Evolutionary conservation across 148 eudicot species (phyloP), one percentile per base, ranked within the genome.

Genomic region (Fagopyrum homotropicum): DNA sequence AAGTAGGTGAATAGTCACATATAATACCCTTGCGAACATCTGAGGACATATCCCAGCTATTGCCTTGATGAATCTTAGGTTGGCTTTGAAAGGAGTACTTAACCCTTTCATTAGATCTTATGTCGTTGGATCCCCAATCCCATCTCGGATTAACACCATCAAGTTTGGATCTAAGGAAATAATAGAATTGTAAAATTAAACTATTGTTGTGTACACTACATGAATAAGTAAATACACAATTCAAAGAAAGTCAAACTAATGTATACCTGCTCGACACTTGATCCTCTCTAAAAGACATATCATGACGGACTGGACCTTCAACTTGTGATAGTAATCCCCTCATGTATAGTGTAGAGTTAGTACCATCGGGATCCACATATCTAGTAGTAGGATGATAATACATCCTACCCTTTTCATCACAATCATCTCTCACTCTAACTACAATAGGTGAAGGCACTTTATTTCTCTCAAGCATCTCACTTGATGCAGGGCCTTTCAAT

Each of bases 211-310:
- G 14, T 35, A 73, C 70, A 75, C 17, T 56, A 14, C 2, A 70
- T 6, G 17, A 4, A 73, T 54, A 22, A 74, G 14, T 72, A 60
- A 80, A 43, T 14, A 48, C 10, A 17, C 16, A 57, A 35, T 5
- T 52, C 59, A 30, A 77, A 71, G 19, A 55, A 54, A 45, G 69
- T 64, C 26, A 17, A 5, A 52, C 35, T 52, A 69, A 54, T 22
- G 6, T 22, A 61, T 82, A 85, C 88, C 85, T 85, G 83, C 19
- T 75, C n/a, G 77, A 84, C 45, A 60, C 45, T 60, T 75, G 79
- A 30, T 72, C 81, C 48, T 81, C 79, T 50, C 75, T 76, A 73
- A 75, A 72, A n/a, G 77, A 19, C 29, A 56, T 45, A 47, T 79
- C 83, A 76, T 35, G 56, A 14, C 43, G 29, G 26, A 69, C 68